A percentile compares a stretch with the other conserved stretches of the same genome.
Conservation (phyloP, 2,329 filamentous ascomycete genomes). For the Diatrype stigma region DNA sequence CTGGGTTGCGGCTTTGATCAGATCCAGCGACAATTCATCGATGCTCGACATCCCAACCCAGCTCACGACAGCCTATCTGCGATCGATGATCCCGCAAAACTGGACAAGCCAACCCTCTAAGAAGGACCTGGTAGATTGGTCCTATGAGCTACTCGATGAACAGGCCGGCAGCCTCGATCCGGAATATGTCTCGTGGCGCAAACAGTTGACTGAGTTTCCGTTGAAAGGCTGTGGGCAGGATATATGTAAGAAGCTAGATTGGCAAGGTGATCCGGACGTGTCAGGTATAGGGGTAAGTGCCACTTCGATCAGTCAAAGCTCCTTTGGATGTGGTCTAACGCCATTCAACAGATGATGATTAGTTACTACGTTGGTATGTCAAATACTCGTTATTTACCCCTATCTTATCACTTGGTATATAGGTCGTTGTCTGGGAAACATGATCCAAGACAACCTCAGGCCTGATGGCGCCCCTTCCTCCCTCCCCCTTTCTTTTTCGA, state of each 20-base stretch:
- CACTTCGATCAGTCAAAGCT: background rate
- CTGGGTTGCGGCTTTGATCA: background rate
- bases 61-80: background rate
- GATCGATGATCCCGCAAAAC: background rate
- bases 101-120: background rate
- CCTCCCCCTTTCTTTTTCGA: background rate
- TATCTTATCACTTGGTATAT: no score
- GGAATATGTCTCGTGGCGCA: background rate
- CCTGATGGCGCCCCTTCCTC: background rate
- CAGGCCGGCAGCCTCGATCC: background rate
- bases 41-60: background rate
- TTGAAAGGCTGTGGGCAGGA: background rate
- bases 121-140: background rate
- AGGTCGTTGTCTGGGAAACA: no score
- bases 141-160: background rate
- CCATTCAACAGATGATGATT: slow-evolving; percentile 9
- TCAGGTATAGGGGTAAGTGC: slow-evolving; percentile 11
- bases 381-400: no score
- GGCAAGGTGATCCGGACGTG: slow-evolving; percentile 15
- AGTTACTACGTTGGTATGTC: slow-evolving; percentile 9
- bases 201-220: background rate
- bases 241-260: slow-evolving; percentile 12
- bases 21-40: background rate
- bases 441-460: no score
- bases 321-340: background rate